Percentiles rank a stretch among this genome's conserved stretches.
Evolutionary conservation across 768 basidiomycete genomes (phyloP).

Genomic region (Xerocomus brunneocitrinus): DNA sequence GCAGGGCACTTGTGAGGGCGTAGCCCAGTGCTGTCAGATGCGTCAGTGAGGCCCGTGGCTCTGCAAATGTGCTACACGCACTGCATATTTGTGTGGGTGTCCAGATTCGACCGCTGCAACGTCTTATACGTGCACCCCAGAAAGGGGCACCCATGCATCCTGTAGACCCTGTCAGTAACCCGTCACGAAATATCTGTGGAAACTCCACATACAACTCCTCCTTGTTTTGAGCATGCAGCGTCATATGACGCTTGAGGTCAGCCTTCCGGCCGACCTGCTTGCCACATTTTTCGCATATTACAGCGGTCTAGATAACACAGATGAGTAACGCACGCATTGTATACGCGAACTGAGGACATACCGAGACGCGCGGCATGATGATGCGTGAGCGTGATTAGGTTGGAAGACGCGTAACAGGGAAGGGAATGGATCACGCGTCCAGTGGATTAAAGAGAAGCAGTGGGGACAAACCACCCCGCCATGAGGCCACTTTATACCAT

Average conservation of each 20-base stretch:
- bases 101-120: constrained; percentile 27
- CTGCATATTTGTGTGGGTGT: constrained; percentile 28
- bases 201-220: constrained; percentile 19
- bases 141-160: constrained; percentile 23
- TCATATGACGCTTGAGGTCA: constrained; percentile 29
- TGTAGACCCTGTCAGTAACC: constrained; percentile 9
- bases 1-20: constrained; percentile 15
- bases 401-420: background rate
- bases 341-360: background rate
- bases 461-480: constrained; percentile 1
- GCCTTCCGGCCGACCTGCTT: constrained; percentile 18
- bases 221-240: constrained; percentile 19
- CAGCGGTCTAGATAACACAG: constrained; percentile 1
- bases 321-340: background rate
- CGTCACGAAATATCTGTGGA: background rate
- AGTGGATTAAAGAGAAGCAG: background rate
- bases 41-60: background rate
- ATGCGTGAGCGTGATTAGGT: too few species aligned
- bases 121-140: constrained; percentile 18
- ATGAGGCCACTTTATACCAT: constrained; percentile 18
- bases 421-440: background rate
- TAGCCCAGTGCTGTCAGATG: constrained; percentile 6
- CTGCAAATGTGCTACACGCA: constrained; percentile 12
- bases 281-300: constrained; percentile 13
- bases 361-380: background rate